Evolutionary conservation across 306 rosid genomes (phyloP), one percentile per base, ranked within the genome.

Genomic region (Trifolium pratense): DNA sequence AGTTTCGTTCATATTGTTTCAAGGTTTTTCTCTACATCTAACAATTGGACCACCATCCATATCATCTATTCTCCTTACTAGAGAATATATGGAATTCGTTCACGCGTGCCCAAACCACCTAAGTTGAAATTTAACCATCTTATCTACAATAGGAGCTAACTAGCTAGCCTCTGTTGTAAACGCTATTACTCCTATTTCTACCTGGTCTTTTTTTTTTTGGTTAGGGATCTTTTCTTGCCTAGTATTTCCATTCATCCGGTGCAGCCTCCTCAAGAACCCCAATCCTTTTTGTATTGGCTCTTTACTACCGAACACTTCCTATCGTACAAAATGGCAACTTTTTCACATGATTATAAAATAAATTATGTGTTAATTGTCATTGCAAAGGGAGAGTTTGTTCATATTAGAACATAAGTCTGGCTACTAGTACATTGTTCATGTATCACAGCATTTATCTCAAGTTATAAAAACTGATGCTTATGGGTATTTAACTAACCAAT

Each of bases 331-430:
- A 56, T 11, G 3, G 5, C 16, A 56, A 56, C 43, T 14, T 53
- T 36, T 34, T 16, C 34, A 36, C 16, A 68, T 12, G 23, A 34
- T 52, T 36, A 36, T 25, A 13, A 12, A 57, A 25, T 37, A 5
- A 32, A 51, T 18, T 8, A 26, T 7, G 9, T 3, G 12, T 13
- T 5, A 5, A 5, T 32, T 39, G 18, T 18, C 39, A 66, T 66
- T 12, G 53, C 39, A 40, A 70, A 71, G 39, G 39, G 42, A 53
- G 49, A 25, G 76, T 21, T 21, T 71, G 9, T 31, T 56, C 2
- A 25, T 39, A 26, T 15, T 25, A 25, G 16, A 7, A 20, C 21
- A 14, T 55, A 56, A 70, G 16, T 55, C 26, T 70, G 20, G 3
- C 65, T 18, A 32, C 64, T 34, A 12, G 18, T 32, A 12, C 62